Conservation (phyloP, 2,329 filamentous ascomycete species). For the Ceratocystis variospora region DNA sequence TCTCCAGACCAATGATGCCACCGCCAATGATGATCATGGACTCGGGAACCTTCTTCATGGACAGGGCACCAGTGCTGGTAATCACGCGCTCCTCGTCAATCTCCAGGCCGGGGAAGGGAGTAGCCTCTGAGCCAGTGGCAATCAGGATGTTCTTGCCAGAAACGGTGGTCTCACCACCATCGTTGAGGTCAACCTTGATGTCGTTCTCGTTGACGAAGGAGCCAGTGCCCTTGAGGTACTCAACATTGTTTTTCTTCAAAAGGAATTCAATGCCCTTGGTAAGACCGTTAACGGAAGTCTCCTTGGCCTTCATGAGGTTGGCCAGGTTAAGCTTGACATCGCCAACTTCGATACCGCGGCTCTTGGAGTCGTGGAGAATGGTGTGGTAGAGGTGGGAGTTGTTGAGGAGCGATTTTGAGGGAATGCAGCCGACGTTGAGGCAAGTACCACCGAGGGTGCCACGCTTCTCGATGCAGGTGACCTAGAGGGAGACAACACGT, state of each 20-base stretch:
- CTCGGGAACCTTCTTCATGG: constrained; percentile 81
- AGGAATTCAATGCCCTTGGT: constrained; percentile 98
- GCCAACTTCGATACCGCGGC: constrained; percentile 91
- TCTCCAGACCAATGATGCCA: constrained; percentile 97
- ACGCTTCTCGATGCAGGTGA: constrained; percentile 96
- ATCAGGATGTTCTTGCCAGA: constrained; percentile 96
- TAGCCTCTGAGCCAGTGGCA: constrained; percentile 87
- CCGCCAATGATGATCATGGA: constrained; percentile 96
- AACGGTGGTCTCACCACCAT: constrained; percentile 79
- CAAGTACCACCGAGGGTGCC: constrained; percentile 90
- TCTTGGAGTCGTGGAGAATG: constrained; percentile 91
- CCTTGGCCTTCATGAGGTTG: constrained; percentile 98
- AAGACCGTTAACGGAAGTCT: constrained; percentile 70
- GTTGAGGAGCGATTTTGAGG: constrained; percentile 98
- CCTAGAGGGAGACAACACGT: constrained; percentile 37
- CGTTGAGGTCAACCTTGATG: constrained; percentile 75
- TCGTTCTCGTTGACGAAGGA: constrained; percentile 82
- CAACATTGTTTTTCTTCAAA: constrained; percentile 98
- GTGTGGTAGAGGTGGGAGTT: constrained; percentile 98
- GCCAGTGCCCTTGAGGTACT: constrained; percentile 90
- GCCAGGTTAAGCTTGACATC: constrained; percentile 91
- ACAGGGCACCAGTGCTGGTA: constrained; percentile 87
- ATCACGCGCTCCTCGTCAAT: constrained; percentile 97
- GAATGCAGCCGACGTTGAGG: constrained; percentile 97
- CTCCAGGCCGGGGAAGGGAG: constrained; percentile 87